Conservation (phyloP, 139 green algal genomes). For the Closterium sp. region DNA sequence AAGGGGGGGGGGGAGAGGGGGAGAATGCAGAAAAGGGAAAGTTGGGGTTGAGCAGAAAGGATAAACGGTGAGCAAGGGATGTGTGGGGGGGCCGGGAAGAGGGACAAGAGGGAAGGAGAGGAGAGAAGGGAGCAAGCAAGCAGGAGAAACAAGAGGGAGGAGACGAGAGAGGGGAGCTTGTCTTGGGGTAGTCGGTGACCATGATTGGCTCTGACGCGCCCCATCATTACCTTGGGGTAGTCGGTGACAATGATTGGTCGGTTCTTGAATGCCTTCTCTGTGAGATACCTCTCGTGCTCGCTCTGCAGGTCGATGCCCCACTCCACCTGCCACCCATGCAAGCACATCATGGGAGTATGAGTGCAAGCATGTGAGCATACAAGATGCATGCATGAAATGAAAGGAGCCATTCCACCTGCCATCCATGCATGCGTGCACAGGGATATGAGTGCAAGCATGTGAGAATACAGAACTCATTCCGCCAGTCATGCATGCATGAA, state of each 20-base stretch:
- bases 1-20: background rate
- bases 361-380: background rate
- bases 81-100: too few relatives aligned
- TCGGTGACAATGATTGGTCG: conserved; percentile 61
- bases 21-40: background rate
- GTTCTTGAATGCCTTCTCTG: conserved; percentile 60
- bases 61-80: background rate
- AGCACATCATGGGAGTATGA: background rate
- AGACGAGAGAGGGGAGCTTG: background rate
- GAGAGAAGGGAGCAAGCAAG: background rate
- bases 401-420: too few relatives aligned
- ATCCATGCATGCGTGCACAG: too few relatives aligned
- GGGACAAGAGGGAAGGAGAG: too few relatives aligned
- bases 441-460: too few relatives aligned
- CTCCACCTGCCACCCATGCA: conserved; percentile 31
- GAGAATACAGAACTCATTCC: too few relatives aligned
- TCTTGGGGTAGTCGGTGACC: conserved; percentile 58
- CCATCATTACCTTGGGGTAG: conserved; percentile 54
- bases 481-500: too few relatives aligned
- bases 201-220: conserved; percentile 50
- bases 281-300: conserved; percentile 77
- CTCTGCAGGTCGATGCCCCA: conserved; percentile 62
- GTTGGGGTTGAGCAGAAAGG: background rate
- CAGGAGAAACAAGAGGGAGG: too few relatives aligned
- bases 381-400: too few relatives aligned